Evolutionary conservation across 23 red algal genomes (phyloP).

Genomic region (Chondrus crispus): DNA sequence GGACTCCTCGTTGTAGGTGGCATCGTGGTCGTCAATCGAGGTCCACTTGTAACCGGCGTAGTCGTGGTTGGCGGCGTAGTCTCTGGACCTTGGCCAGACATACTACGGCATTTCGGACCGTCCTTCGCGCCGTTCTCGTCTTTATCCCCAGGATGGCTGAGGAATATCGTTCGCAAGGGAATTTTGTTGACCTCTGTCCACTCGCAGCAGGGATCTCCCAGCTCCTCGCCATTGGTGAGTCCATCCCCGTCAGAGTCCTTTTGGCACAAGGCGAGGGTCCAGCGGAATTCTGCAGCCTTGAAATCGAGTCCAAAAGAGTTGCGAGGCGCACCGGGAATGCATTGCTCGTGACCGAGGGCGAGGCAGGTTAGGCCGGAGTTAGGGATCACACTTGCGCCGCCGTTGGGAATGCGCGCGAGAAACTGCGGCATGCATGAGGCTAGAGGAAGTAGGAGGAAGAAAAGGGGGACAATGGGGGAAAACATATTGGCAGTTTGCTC

Average conservation of each 20-base stretch:
- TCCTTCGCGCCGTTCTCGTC: not conserved
- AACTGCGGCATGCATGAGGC: not conserved
- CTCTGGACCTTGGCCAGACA: no score
- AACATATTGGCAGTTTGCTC: not conserved
- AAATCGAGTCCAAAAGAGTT: conserved; percentile 74
- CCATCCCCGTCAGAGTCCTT: conserved; percentile 74
- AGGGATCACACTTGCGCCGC: not conserved
- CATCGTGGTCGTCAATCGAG: no score
- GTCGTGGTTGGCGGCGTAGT: no score
- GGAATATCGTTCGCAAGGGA: not conserved
- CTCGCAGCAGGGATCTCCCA: conserved; percentile 71
- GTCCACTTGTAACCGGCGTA: no score
- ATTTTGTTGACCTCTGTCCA: not conserved
- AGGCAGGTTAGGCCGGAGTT: conserved; percentile 34
- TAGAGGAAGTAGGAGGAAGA: not conserved
- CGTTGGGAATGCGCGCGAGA: conserved; percentile 12
- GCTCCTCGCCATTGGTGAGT: conserved; percentile 55
- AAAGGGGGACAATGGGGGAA: not conserved
- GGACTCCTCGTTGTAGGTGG: no score
- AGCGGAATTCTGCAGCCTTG: not conserved
- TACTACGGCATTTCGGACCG: no score
- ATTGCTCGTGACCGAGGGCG: conserved; percentile 22
- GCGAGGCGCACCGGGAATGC: conserved; percentile 45
- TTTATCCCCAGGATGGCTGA: conserved; percentile 20
- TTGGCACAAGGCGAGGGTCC: conserved; percentile 52